Conservation (phyloP, 2,329 filamentous ascomycete genomes). For the Pseudogymnoascus sp. region DNA sequence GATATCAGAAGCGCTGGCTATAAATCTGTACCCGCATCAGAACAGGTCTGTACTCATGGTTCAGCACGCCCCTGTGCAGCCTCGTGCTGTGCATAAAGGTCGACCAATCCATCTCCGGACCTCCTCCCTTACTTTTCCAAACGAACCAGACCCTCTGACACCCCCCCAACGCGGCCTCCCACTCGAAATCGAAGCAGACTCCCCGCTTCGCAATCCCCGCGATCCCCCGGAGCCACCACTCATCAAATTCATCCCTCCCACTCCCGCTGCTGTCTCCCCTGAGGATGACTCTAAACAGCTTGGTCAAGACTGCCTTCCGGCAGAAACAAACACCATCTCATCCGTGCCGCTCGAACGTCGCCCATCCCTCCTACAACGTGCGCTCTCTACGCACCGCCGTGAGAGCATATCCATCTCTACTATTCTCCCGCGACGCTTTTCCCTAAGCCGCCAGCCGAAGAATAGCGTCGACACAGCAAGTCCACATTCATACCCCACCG, state of each 20-base stretch:
- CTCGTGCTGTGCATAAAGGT: background rate
- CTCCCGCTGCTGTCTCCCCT: conserved; percentile 52
- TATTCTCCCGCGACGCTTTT: conserved; percentile 45
- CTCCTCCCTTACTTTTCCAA: background rate
- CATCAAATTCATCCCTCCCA: conserved; percentile 56
- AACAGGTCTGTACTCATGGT: conserved; percentile 57
- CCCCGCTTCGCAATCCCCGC: conserved; percentile 54
- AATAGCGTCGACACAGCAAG: conserved; percentile 17
- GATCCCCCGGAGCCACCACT: conserved; percentile 42
- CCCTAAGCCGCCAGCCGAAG: conserved; percentile 37
- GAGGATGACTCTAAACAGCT: conserved; percentile 44
- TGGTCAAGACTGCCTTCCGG: conserved; percentile 45
- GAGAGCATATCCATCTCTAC: conserved; percentile 42
- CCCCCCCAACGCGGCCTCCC: conserved; percentile 42
- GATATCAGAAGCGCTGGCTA: conserved; percentile 54
- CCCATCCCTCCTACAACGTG: conserved; percentile 46
- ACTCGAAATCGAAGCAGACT: conserved; percentile 49
- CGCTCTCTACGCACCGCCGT: conserved; percentile 30
- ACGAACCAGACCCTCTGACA: conserved; percentile 36
- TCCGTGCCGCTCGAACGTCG: conserved; percentile 39
- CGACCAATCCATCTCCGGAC: background rate
- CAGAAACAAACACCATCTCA: conserved; percentile 24
- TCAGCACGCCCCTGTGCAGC: conserved; percentile 17
- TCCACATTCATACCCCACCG: conserved; percentile 33
- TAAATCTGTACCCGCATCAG: conserved; percentile 56